These are phyloP conservation scores for Xerophyta viscosa DNA, from an alignment of 106 monocot genomes.

Conservation along the genomic window DNA sequence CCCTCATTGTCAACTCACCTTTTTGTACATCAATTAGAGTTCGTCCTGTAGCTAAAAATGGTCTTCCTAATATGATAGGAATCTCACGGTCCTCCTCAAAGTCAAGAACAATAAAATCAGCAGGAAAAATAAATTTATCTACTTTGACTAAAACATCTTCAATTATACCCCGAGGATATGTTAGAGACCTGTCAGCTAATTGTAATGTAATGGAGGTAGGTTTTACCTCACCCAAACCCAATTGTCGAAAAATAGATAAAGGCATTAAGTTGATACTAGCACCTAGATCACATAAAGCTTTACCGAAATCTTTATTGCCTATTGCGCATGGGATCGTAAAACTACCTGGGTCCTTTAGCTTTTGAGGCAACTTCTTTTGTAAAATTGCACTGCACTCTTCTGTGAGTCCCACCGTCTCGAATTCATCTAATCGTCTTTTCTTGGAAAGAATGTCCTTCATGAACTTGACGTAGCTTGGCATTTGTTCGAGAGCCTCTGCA, in stretches of 20 bases:
- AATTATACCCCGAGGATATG: no score
- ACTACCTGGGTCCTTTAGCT: background rate
- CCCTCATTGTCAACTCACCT: no score
- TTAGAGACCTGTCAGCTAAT: no score
- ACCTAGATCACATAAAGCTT: slow-evolving; percentile 1
- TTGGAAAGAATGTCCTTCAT: background rate
- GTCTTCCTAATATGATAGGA: no score
- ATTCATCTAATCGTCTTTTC: background rate
- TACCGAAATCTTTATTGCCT: background rate
- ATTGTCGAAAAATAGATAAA: background rate
- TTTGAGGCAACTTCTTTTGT: slow-evolving; percentile 2
- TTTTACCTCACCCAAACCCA: background rate
- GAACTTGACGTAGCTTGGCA: slow-evolving; percentile 4
- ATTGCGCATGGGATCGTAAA: slow-evolving; percentile 2
- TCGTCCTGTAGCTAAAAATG: no score
- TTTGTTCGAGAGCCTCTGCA: slow-evolving; percentile 1
- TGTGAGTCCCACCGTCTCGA: background rate
- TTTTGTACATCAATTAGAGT: no score
- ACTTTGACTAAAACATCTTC: no score
- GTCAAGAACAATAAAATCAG: no score
- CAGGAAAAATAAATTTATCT: no score
- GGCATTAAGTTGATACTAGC: slow-evolving; percentile 6
- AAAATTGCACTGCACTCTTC: slow-evolving; percentile 4
- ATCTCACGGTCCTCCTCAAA: no score
- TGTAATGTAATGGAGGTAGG: no score